These are phyloP conservation scores for Castanopsis chinensis DNA, from an alignment of 306 rosid genomes.

Conservation along the genomic window DNA sequence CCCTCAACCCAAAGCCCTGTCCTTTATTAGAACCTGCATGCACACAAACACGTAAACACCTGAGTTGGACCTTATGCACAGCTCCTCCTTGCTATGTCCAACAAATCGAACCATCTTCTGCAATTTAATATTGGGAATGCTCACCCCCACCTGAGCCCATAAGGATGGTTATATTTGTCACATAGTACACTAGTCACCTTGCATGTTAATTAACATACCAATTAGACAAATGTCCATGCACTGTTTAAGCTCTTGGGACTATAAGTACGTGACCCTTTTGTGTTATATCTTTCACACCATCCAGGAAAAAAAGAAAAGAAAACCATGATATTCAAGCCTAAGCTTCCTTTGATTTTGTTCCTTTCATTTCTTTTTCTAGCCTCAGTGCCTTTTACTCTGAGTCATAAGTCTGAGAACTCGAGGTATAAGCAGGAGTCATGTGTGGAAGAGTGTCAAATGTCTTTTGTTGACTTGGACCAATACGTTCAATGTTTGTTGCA, in stretches of 20 bases:
- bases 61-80: not conserved
- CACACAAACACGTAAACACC: slow-evolving; percentile 22
- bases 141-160: not conserved
- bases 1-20: slow-evolving; percentile 8
- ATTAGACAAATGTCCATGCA: slow-evolving; percentile 11
- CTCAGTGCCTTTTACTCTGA: not conserved
- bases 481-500: no score
- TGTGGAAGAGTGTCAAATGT: not conserved
- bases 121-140: no score
- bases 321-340: slow-evolving; percentile 5
- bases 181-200: slow-evolving; percentile 33
- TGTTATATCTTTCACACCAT: not conserved
- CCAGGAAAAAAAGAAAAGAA: not conserved
- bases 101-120: not conserved
- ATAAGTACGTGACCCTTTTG: not conserved
- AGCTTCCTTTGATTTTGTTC: slow-evolving; percentile 3
- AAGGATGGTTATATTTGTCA: not conserved
- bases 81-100: not conserved
- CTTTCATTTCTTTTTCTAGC: slow-evolving; percentile 18
- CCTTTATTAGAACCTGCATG: slow-evolving; percentile 16
- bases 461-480: no score
- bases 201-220: slow-evolving; percentile 29
- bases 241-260: not conserved
- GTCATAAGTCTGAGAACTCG: not conserved
- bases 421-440: not conserved